Base-by-base conservation (phyloP, 1,284 basidiomycete genomes). In the Apiotrichum siamense region DNA sequence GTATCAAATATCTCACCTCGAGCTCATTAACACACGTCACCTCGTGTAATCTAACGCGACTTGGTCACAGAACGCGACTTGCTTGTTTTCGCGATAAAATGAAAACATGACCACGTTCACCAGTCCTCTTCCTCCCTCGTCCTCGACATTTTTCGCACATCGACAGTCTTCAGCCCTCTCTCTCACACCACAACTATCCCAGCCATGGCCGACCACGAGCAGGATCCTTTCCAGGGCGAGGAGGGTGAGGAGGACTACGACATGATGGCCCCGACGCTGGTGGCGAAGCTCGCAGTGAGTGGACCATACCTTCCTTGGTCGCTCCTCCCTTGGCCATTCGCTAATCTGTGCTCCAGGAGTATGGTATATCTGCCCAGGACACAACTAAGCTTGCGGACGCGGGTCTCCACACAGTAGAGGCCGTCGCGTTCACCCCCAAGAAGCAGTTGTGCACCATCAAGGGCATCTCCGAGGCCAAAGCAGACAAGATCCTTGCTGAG, bases 371-470 rank as follows among this genome's bases (percentile, higher is more conserved):
- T 32, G 73, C 84, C 23, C 88, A 91, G 63, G 94, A 98, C 72
- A 87, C 93, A 77, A 91, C 96, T 81, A 97, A 97, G 73, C 84
- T 98, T 27, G 77, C 83, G n/a, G 91, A 96, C 52, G 87, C 88
- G 17, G 96, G 96, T 7, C 82, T 88, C 55, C 83, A 97, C 72
- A 98, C 96, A 1, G 83, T 98, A 56, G 94, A 99, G 74, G 83
- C 90, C 15, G 88, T 99, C 45, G 94, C 92, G 17, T 98, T 94
- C 72, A 97, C 94, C 1, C 91, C 96, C 9, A 97, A 97, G 80
- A 98, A 98, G 77, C 79, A 80, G 40, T 77, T 98, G 31, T 81
- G 90, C 55, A 81, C 83, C 5, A 93, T 98, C 69, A 98, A 97
- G 75, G 96, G 96, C 18, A 97, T 99, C 57, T 96, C 91, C 27